Base-by-base conservation (phyloP, 225 moss, liverwort and hornwort species). In the Sphagnum contortum region DNA sequence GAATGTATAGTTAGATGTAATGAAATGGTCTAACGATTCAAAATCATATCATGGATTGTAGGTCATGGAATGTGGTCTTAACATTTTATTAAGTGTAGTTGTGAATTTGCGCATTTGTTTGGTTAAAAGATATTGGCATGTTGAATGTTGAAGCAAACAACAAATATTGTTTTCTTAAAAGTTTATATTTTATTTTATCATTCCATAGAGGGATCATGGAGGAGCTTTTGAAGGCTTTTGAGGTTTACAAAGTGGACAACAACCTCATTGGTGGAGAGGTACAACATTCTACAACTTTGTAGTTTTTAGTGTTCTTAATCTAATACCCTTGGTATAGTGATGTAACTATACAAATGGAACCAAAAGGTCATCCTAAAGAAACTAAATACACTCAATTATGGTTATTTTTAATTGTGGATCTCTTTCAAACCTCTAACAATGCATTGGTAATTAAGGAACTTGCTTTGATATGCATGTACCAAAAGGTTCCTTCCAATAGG, bases 301-400 rank as follows among this genome's bases (percentile, higher is more conserved):
- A 29, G 52, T 9, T 9, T 0, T 52, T 52, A 5, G 0, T 52
- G 52, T 6, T 9, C 9, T 0, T 9, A 52, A 52, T 52, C 52
- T 9, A 52, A 5, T 6, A 6, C 3, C 29, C 66, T 2, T 66
- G 55, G 53, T 56, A 29, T 47, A 55, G 55, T 11, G 55, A 56
- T 53, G 66, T 66, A 4, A 46, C 29, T 10, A 7, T 66, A 7
- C 66, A 66, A 55, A 55, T 66, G 55, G 66, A 66, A 57, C 9
- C 29, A n/a, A 44, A 8, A 57, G 66, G 66, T 4, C 5, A 55
- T 8, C 1, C 2, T 4, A 3, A 66, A 45, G 47, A 45, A 55
- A 66, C 66, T n/a, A 6, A 48, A 29, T 66, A 66, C 56, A 55
- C n/a, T 6, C 66, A 66, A 45, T 8, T 66, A 29, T 2, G 55